Conservation (phyloP, 805 yeast genomes). For the Kluyveromyces aestuarii region DNA sequence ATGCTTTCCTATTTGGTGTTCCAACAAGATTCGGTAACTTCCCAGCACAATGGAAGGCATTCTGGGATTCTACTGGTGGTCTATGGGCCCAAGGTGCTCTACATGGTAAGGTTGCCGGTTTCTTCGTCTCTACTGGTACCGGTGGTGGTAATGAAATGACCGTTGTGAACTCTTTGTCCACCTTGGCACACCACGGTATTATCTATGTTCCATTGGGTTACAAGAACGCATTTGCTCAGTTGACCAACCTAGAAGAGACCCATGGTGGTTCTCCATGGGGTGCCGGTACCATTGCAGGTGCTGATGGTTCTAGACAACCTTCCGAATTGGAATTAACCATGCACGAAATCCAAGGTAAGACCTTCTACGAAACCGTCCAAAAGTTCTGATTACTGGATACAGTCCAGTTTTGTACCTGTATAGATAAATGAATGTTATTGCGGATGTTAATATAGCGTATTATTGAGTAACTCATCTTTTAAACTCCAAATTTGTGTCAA, state of each 20-base stretch:
- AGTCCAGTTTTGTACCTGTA: too few species aligned
- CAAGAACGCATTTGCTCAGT: slow-evolving; percentile 44
- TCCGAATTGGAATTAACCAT: slow-evolving; percentile 51
- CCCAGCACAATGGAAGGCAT: slow-evolving; percentile 72
- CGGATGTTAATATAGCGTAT: too few species aligned
- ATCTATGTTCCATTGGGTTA: slow-evolving; percentile 73
- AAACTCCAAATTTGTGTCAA: too few species aligned
- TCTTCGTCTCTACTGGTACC: slow-evolving; percentile 67
- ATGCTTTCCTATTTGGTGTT: slow-evolving; percentile 76
- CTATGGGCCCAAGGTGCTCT: slow-evolving; percentile 71
- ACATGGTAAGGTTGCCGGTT: slow-evolving; percentile 64
- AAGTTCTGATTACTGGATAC: slow-evolving; percentile 11
- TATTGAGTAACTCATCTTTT: too few species aligned
- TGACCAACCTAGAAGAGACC: slow-evolving; percentile 48
- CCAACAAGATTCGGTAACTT: slow-evolving; percentile 80
- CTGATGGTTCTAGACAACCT: slow-evolving; percentile 68
- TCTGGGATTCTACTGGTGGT: slow-evolving; percentile 72
- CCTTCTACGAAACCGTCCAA: slow-evolving; percentile 42
- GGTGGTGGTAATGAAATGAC: slow-evolving; percentile 85
- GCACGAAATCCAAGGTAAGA: slow-evolving; percentile 59
- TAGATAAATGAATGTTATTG: too few species aligned
- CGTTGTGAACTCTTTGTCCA: slow-evolving; percentile 51
- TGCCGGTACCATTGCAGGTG: slow-evolving; percentile 71
- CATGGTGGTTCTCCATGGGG: slow-evolving; percentile 87
- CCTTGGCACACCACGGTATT: slow-evolving; percentile 72